Percentiles rank a stretch among this genome's conserved stretches.
Evolutionary conservation across 805 yeast species (phyloP).

Genomic region (Pichia rugopelliculosa): DNA sequence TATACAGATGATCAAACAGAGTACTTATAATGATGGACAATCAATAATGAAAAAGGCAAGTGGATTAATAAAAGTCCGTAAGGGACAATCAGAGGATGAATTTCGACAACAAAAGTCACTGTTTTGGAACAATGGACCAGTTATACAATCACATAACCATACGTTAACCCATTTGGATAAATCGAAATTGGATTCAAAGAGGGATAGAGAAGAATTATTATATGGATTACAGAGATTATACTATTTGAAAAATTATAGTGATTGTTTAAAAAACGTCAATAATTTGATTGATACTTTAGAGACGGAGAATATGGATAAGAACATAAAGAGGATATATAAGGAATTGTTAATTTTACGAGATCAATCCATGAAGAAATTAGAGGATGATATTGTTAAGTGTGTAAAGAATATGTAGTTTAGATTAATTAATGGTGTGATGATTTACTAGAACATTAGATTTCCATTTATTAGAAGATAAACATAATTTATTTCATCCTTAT

Average conservation of each 20-base stretch:
- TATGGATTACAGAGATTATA: slow-evolving; percentile 60
- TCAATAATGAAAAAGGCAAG: slow-evolving; percentile 39
- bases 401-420: slow-evolving; percentile 25
- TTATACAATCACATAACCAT: slow-evolving; percentile 11
- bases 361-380: not conserved
- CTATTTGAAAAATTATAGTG: slow-evolving; percentile 42
- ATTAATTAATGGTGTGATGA: slow-evolving; percentile 1
- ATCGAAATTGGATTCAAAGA: slow-evolving; percentile 35
- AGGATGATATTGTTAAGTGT: not conserved
- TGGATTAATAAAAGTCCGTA: slow-evolving; percentile 46
- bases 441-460: no score
- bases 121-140: slow-evolving; percentile 53
- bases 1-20: slow-evolving; percentile 8
- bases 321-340: slow-evolving; percentile 41
- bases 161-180: slow-evolving; percentile 14
- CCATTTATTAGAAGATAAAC: no score
- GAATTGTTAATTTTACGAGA: slow-evolving; percentile 26
- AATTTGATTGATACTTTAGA: not conserved
- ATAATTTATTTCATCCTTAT: slow-evolving; percentile 24
- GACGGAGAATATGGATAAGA: slow-evolving; percentile 26
- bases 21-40: slow-evolving; percentile 31
- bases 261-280: slow-evolving; percentile 43
- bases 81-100: slow-evolving; percentile 65
- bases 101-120: slow-evolving; percentile 43
- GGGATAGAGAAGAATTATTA: slow-evolving; percentile 47